Evolutionary conservation across 805 yeast genomes (phyloP).

Genomic region (Teunomyces panamensis): DNA sequence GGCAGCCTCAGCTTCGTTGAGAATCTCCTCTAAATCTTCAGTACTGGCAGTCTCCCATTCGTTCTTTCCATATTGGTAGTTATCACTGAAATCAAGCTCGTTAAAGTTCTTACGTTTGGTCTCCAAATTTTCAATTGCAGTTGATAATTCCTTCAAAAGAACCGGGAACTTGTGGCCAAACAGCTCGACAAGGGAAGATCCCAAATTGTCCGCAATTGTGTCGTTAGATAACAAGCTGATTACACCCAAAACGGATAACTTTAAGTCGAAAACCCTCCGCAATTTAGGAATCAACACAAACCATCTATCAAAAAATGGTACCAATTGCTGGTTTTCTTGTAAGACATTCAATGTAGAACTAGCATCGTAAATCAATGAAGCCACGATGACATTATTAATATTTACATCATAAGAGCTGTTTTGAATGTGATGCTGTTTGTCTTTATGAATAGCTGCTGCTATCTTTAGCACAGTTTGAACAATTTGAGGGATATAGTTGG

Average conservation of each 20-base stretch:
- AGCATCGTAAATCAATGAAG: constrained; percentile 64
- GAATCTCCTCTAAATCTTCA: constrained; percentile 15
- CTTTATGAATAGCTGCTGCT: constrained; percentile 24
- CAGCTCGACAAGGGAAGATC: constrained; percentile 22
- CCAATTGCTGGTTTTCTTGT: constrained; percentile 39
- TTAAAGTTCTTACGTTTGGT: constrained; percentile 58
- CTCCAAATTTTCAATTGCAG: constrained; percentile 64
- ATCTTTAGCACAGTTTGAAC: constrained; percentile 43
- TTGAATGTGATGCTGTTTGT: constrained; percentile 24
- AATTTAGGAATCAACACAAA: constrained; percentile 52
- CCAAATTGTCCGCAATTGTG: constrained; percentile 11
- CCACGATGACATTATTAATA: constrained; percentile 59
- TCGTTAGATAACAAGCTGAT: constrained; percentile 42
- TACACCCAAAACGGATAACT: constrained; percentile 67
- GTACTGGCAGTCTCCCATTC: constrained; percentile 21
- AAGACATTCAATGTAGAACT: constrained; percentile 49
- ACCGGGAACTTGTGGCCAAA: constrained; percentile 51
- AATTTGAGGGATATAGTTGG: constrained; percentile 44
- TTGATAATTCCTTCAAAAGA: constrained; percentile 62
- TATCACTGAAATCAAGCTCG: constrained; percentile 20
- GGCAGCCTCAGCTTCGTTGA: constrained; percentile 14
- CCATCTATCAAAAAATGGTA: constrained; percentile 65
- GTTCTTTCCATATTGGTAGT: constrained; percentile 12
- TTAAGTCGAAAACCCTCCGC: constrained; percentile 76
- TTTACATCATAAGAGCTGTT: constrained; percentile 44